Conservation (phyloP, 2,329 filamentous ascomycete species). For the Cladophialophora chaetospira region DNA sequence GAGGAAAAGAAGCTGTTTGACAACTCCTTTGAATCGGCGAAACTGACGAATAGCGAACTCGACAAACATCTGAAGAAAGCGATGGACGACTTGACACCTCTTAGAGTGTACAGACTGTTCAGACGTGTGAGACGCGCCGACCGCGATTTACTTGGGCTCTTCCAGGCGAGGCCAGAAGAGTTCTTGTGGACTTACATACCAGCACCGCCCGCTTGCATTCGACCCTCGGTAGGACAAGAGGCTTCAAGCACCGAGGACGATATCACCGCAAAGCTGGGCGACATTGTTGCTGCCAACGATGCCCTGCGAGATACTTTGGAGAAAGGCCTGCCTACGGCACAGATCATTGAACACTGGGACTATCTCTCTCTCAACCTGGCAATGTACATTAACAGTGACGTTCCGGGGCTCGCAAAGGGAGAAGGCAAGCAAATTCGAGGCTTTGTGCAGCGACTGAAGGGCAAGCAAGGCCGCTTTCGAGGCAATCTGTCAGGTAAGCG, state of each 20-base stretch:
- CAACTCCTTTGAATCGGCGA: constrained; percentile 78
- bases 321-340: constrained; percentile 80
- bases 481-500: constrained; percentile 97
- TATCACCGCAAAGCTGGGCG: constrained; percentile 92
- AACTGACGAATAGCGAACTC: constrained; percentile 74
- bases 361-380: constrained; percentile 93
- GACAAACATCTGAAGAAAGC: constrained; percentile 91
- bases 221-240: constrained; percentile 91
- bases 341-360: constrained; percentile 98
- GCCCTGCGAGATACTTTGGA: constrained; percentile 80
- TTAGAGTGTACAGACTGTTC: constrained; percentile 87
- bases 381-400: constrained; percentile 97
- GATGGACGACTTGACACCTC: constrained; percentile 89
- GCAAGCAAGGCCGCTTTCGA: constrained; percentile 95
- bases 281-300: constrained; percentile 90
- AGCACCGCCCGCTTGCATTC: constrained; percentile 88
- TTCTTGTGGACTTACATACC: constrained; percentile 97
- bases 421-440: constrained; percentile 88
- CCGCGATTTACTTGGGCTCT: constrained; percentile 86
- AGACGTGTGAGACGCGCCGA: constrained; percentile 81
- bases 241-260: constrained; percentile 94
- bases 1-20: constrained; percentile 83
- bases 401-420: constrained; percentile 86
- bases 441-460: constrained; percentile 93
- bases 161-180: constrained; percentile 92